Evolutionary conservation across 441 rosid genomes (phyloP).

Genomic region (Brassica hybrid): DNA sequence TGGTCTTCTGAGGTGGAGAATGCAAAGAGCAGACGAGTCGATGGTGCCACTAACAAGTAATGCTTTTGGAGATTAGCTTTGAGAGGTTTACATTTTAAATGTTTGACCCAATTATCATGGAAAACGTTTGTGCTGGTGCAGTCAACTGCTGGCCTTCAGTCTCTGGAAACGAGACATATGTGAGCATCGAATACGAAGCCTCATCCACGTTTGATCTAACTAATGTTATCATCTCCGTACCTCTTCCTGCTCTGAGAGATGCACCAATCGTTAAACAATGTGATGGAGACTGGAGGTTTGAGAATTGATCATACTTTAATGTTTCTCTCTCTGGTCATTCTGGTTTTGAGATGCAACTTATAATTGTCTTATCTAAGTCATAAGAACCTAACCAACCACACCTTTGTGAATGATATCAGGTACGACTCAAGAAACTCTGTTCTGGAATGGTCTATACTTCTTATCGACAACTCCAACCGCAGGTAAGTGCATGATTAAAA

Average conservation of each 20-base stretch:
- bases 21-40: constrained; percentile 93
- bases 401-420: constrained; percentile 49
- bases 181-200: constrained; percentile 96
- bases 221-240: constrained; percentile 82
- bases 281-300: constrained; percentile 94
- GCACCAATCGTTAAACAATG: constrained; percentile 80
- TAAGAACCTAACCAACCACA: too few relatives aligned
- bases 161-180: constrained; percentile 91
- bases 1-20: constrained; percentile 97
- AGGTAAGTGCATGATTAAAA: constrained; percentile 51
- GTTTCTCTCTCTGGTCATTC: too few relatives aligned
- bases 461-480: constrained; percentile 93
- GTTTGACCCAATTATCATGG: too few relatives aligned
- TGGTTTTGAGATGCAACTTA: too few relatives aligned
- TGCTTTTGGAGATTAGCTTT: constrained; percentile 37
- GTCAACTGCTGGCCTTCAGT: constrained; percentile 99
- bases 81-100: constrained; percentile 6
- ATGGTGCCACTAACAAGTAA: constrained; percentile 93
- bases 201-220: constrained; percentile 82
- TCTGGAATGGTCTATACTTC: constrained; percentile 92
- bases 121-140: constrained; percentile 45
- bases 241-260: constrained; percentile 94
- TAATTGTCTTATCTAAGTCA: too few relatives aligned
- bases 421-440: constrained; percentile 87
- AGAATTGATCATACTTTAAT: background rate